phyloP scores from a whole-genome alignment of 805 yeast genomes.

The Aciculoconidium aculeatum region DNA sequence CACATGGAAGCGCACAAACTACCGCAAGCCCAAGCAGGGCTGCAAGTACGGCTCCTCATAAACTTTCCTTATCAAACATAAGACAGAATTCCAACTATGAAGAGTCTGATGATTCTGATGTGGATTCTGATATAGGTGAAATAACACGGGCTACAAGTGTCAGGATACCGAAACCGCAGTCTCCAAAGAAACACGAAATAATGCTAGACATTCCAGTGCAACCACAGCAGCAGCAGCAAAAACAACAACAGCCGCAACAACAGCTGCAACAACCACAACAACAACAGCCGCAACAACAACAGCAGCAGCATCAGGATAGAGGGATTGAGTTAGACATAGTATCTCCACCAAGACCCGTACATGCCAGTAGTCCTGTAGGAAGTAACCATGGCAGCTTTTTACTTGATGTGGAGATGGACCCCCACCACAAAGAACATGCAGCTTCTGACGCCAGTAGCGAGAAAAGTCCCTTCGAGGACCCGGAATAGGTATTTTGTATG shows the following conservation, averaged over 20 bases:
- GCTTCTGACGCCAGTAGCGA: slow-evolving; percentile 12
- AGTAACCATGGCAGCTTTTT: slow-evolving; percentile 15
- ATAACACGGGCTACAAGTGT: slow-evolving; percentile 37
- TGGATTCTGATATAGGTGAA: slow-evolving; percentile 43
- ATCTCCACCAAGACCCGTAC: not conserved
- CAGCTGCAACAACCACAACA: not conserved
- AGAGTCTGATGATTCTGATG: slow-evolving; percentile 25
- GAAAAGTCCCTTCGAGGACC: slow-evolving; percentile 28
- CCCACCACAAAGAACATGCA: slow-evolving; percentile 7
- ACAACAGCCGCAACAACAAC: slow-evolving; percentile 1
- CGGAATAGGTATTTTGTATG: too few species aligned
- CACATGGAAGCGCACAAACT: too few species aligned
- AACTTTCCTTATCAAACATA: too few species aligned
- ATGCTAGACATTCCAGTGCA: not conserved
- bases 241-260: slow-evolving; percentile 1
- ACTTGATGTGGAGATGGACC: slow-evolving; percentile 28
- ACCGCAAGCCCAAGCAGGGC: too few species aligned
- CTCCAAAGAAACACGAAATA: not conserved
- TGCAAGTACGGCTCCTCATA: too few species aligned
- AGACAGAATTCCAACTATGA: too few species aligned
- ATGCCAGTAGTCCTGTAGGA: slow-evolving; percentile 3
- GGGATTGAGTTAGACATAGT: slow-evolving; percentile 2
- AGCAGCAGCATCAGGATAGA: not conserved
- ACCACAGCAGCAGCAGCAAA: slow-evolving; percentile 1
- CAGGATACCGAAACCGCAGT: slow-evolving; percentile 9